Base-by-base conservation (phyloP, 2,329 filamentous ascomycete species). In the Magnaporthiopsis rhizophila region DNA sequence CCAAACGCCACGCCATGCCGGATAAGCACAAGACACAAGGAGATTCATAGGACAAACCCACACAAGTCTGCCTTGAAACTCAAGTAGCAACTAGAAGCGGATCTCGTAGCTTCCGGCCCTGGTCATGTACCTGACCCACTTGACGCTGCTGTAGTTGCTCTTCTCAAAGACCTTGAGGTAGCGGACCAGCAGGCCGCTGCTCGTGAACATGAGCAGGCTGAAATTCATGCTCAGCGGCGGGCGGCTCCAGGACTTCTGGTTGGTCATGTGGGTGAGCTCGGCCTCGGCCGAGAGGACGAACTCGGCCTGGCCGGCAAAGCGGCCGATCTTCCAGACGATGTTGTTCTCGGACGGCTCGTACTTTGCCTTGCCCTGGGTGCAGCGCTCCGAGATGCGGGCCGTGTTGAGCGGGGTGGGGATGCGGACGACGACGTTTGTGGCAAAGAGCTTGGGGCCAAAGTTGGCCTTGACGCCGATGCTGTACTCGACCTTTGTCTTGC, bases 161-260 rank as follows among this genome's bases (percentile, higher is more conserved):
- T 99, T 99, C 80, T 99, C 95, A 79, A 99, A 99, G 1, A 99
- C 95, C 79, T 99, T 99, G 65, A 99, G 79, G 76, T 99, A 99
- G 62, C 96, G 83, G 65, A 99, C 95, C 68, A 99, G 74, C 73
- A 99, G 75, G 0, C 95, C 95, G 0, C 90, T 96, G 74, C 92
- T 97, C 26, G 95, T 99, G 74, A 99, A 99, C 96, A 99, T 99
- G 72, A 99, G 83, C 71, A 99, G 78, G 68, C 90, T 95, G 73
- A 99, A 99, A 76, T 87, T 95, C 76, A 99, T 79, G 76, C 88
- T 97, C 67, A 99, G 80, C 4, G 95, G 95, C 61, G 96, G 96
- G 64, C 95, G 84, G 69, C 91, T 96, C 96, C 95, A 99, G 3
- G 92, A 91, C 74, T 97, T 96, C 76, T 98, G 93, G 72, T 96